These are phyloP conservation scores for Xylaria longipes DNA, from an alignment of 495 filamentous ascomycete genomes.

Conservation along the genomic window DNA sequence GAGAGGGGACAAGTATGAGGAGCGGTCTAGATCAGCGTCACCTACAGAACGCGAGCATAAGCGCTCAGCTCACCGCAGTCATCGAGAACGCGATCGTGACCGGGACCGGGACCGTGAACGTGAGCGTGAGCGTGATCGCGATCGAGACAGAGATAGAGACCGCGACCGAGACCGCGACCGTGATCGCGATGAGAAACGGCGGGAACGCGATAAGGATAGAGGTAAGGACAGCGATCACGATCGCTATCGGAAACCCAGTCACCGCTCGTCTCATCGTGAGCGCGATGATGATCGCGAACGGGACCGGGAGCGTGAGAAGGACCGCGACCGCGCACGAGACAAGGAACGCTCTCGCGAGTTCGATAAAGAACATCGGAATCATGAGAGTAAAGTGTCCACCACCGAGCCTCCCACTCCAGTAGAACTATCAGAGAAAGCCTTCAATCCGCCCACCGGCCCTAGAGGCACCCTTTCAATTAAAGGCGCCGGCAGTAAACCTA, in stretches of 20 bases:
- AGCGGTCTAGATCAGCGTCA: slow-evolving; percentile 59
- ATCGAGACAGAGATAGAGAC: slow-evolving; percentile 49
- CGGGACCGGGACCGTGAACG: slow-evolving; percentile 48
- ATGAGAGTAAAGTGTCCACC: slow-evolving; percentile 57
- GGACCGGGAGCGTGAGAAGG: slow-evolving; percentile 56
- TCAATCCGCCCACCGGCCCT: slow-evolving; percentile 50
- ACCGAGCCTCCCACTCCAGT: slow-evolving; percentile 47
- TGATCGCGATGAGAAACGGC: slow-evolving; percentile 51
- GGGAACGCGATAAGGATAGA: slow-evolving; percentile 53
- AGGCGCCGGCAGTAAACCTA: slow-evolving; percentile 42
- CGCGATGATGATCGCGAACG: slow-evolving; percentile 48
- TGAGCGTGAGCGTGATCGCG: slow-evolving; percentile 54
- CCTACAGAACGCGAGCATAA: slow-evolving; percentile 54
- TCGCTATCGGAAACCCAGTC: slow-evolving; percentile 45
- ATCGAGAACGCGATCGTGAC: slow-evolving; percentile 53
- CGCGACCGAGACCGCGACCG: slow-evolving; percentile 55
- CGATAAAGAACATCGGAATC: slow-evolving; percentile 52
- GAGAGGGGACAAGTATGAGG: slow-evolving; percentile 48
- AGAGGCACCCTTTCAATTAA: slow-evolving; percentile 46
- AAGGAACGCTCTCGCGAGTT: slow-evolving; percentile 49
- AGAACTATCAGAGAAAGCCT: slow-evolving; percentile 46
- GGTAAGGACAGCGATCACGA: slow-evolving; percentile 45
- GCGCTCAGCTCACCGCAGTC: slow-evolving; percentile 58
- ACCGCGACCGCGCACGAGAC: slow-evolving; percentile 53
- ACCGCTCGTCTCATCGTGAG: slow-evolving; percentile 53